A percentile compares a stretch with the other conserved stretches of the same genome.
Evolutionary conservation across 345 rosid species (phyloP).

Genomic region (Populus alba): DNA sequence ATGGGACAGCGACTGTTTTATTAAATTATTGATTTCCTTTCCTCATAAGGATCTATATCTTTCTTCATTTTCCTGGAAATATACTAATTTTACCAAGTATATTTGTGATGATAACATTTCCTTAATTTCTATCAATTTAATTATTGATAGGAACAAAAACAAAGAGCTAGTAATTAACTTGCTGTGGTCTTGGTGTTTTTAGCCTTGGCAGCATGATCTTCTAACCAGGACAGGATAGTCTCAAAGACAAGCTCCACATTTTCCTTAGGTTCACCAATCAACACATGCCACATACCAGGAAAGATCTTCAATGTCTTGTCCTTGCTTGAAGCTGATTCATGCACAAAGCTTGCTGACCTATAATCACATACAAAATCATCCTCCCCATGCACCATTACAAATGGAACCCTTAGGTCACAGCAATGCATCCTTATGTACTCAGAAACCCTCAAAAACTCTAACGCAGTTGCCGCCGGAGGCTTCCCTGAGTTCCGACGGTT

Average conservation of each 20-base stretch:
- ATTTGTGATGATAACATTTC: background rate
- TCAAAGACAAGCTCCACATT: slow-evolving; percentile 26
- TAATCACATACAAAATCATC: slow-evolving; percentile 25
- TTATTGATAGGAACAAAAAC: background rate
- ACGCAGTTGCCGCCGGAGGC: slow-evolving; percentile 25
- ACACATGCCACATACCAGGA: slow-evolving; percentile 31
- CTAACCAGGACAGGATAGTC: slow-evolving; percentile 18
- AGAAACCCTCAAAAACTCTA: slow-evolving; percentile 30
- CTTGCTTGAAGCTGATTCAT: slow-evolving; percentile 22
- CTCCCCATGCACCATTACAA: slow-evolving; percentile 26
- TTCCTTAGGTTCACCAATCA: slow-evolving; percentile 26
- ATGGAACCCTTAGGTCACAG: slow-evolving; percentile 21
- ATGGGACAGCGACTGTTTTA: too few species aligned
- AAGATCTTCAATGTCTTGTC: slow-evolving; percentile 28
- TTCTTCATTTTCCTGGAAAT: too few species aligned
- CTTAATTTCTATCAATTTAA: too few species aligned
- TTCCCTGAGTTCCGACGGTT: slow-evolving; percentile 19
- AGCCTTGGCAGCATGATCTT: slow-evolving; percentile 4
- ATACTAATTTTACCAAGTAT: background rate
- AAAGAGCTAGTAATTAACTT: background rate
- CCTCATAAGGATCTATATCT: background rate
- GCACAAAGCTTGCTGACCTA: slow-evolving; percentile 14
- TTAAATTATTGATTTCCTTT: too few species aligned
- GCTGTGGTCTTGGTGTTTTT: background rate
- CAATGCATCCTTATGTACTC: slow-evolving; percentile 22